These are phyloP conservation scores for Talaromyces sp. DNA, from an alignment of 2,329 filamentous ascomycete species.

Conservation along the genomic window DNA sequence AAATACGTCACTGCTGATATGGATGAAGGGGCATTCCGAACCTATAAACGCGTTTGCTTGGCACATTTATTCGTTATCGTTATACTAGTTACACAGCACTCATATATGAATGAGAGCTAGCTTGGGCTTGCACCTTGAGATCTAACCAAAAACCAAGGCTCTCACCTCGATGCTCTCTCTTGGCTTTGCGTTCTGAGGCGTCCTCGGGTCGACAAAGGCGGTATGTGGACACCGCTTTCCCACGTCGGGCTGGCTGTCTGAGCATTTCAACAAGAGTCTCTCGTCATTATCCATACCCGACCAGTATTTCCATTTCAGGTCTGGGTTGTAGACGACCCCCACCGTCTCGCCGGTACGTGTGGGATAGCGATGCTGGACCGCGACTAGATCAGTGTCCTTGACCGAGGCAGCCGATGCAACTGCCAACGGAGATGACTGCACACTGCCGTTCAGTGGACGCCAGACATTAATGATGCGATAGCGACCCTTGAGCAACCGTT, in stretches of 20 bases:
- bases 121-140: background rate
- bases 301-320: constrained; percentile 74
- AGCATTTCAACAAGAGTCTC: constrained; percentile 73
- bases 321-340: constrained; percentile 56
- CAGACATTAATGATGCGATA: constrained; percentile 88
- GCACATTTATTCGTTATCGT: background rate
- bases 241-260: constrained; percentile 55
- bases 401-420: constrained; percentile 55
- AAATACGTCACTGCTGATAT: background rate
- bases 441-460: constrained; percentile 61
- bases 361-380: constrained; percentile 70
- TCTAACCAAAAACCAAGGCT: constrained; percentile 70
- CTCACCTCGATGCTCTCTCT: constrained; percentile 89
- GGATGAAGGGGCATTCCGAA: background rate
- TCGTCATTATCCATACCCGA: constrained; percentile 72
- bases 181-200: constrained; percentile 62
- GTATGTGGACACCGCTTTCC: constrained; percentile 60
- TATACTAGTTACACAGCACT: background rate
- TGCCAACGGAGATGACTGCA: constrained; percentile 54
- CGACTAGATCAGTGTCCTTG: constrained; percentile 60
- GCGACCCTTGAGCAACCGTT: constrained; percentile 59
- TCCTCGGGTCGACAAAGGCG: constrained; percentile 73
- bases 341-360: constrained; percentile 70
- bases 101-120: background rate
- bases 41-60: background rate